Evolutionary conservation across 192 early-diverging fungal genomes (phyloP).

Genomic region (Entomortierella chlamydospora): DNA sequence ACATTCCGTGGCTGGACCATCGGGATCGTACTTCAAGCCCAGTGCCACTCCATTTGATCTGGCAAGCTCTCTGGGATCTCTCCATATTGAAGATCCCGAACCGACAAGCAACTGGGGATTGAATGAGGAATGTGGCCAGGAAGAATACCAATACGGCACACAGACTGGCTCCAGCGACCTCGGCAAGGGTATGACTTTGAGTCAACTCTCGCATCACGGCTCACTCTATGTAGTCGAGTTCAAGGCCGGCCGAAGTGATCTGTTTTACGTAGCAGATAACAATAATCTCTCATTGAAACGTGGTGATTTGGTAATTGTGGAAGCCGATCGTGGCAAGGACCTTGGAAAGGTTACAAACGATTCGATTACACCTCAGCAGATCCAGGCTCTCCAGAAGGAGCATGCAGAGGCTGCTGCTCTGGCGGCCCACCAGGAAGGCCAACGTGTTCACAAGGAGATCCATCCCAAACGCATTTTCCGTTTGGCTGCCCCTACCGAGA

Average conservation of each 20-base stretch:
- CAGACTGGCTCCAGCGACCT: constrained; percentile 44
- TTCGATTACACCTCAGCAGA: constrained; percentile 66
- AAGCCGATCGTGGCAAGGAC: constrained; percentile 92
- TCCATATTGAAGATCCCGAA: constrained; percentile 35
- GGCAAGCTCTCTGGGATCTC: constrained; percentile 37
- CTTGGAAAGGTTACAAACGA: constrained; percentile 88
- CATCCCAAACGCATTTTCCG: constrained; percentile 93
- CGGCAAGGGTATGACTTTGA: constrained; percentile 60
- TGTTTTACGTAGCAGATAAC: constrained; percentile 77
- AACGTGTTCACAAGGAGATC: constrained; percentile 75
- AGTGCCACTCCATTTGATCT: constrained; percentile 37
- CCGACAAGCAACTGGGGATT: constrained; percentile 20
- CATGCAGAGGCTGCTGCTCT: constrained; percentile 48
- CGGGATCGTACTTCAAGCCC: constrained; percentile 52
- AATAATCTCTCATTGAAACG: constrained; percentile 58
- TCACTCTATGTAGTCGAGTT: constrained; percentile 88
- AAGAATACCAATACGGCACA: constrained; percentile 43
- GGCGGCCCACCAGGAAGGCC: constrained; percentile 65
- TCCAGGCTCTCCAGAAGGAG: constrained; percentile 60
- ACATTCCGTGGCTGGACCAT: constrained; percentile 63
- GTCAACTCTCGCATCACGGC: constrained; percentile 59
- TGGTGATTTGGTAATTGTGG: constrained; percentile 87
- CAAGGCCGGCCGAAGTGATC: constrained; percentile 87
- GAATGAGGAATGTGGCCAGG: constrained; percentile 47
- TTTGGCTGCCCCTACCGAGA: constrained; percentile 81